phyloP scores from a whole-genome alignment of 106 monocot species.

The Chionographis japonica region DNA sequence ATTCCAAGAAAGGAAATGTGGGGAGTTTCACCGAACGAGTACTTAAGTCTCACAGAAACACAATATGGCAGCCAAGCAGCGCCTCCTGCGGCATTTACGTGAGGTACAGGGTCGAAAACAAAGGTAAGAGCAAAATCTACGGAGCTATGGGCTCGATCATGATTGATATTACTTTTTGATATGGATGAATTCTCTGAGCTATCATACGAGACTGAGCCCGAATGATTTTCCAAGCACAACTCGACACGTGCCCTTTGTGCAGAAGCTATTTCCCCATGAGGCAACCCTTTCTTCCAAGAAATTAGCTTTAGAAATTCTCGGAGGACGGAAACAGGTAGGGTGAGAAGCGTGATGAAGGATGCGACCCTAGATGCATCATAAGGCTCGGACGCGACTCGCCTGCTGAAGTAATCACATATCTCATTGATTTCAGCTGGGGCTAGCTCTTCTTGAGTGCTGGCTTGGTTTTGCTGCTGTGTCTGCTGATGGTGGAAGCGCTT shows the following conservation, averaged over 20 bases:
- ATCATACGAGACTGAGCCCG: constrained; percentile 38
- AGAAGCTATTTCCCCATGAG: constrained; percentile 72
- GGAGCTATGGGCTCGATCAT: constrained; percentile 63
- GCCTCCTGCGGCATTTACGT: constrained; percentile 93
- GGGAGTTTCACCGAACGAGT: constrained; percentile 67
- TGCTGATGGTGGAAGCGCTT: constrained; percentile 88
- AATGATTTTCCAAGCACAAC: constrained; percentile 91
- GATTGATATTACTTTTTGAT: constrained; percentile 75
- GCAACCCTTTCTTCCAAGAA: constrained; percentile 85
- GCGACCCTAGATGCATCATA: constrained; percentile 97
- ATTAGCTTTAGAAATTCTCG: constrained; percentile 91
- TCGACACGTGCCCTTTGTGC: constrained; percentile 79
- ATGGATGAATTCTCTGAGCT: constrained; percentile 27
- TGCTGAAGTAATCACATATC: constrained; percentile 94
- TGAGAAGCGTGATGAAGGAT: constrained; percentile 96
- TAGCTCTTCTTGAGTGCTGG: constrained; percentile 78
- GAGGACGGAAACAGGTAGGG: constrained; percentile 75
- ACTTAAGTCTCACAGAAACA: constrained; percentile 76
- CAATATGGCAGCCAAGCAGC: constrained; percentile 98
- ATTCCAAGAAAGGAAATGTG: constrained; percentile 71
- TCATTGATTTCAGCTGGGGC: constrained; percentile 70
- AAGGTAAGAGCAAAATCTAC: constrained; percentile 91
- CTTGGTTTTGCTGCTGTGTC: constrained; percentile 73
- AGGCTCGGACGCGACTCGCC: constrained; percentile 94
- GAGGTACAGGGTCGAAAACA: constrained; percentile 90